phyloP scores from a whole-genome alignment of 345 rosid genomes.

The Excoecaria agallocha region DNA sequence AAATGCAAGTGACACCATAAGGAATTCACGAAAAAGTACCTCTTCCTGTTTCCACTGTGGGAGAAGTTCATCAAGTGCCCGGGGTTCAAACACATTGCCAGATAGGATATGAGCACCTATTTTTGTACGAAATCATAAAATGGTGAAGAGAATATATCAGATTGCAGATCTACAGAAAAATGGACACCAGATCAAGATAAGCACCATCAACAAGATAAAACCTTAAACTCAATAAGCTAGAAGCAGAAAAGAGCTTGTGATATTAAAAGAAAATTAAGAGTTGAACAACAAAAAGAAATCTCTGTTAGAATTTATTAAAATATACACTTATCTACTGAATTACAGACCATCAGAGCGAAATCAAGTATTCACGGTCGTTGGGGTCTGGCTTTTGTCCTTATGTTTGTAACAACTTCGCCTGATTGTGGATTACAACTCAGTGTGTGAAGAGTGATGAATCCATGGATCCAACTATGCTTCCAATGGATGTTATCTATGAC shows the following conservation, averaged over 20 bases:
- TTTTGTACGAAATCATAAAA: conserved; percentile 17
- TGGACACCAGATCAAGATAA: conserved; percentile 12
- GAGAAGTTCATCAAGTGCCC: conserved; percentile 81
- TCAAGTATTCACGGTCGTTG: not conserved
- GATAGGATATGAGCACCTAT: conserved; percentile 86
- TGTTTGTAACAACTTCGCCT: not conserved
- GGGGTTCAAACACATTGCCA: conserved; percentile 87
- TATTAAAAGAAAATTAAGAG: not conserved
- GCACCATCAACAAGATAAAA: not conserved
- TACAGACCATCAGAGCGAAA: not conserved
- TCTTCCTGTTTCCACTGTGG: conserved; percentile 91
- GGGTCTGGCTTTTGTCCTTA: not conserved
- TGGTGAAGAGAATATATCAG: not conserved
- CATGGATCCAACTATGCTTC: not conserved
- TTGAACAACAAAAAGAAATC: not conserved
- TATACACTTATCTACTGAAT: not conserved
- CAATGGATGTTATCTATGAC: not conserved
- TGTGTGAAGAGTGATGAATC: not conserved
- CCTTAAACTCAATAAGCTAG: not conserved
- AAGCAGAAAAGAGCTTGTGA: not conserved
- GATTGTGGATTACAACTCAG: too few relatives aligned
- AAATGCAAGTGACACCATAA: not conserved
- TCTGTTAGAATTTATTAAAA: not conserved
- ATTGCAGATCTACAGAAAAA: conserved; percentile 3
- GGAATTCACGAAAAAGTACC: conserved; percentile 37